These are phyloP conservation scores for Ettlia oleoabundans DNA, from an alignment of 139 green algal species.

Conservation along the genomic window DNA sequence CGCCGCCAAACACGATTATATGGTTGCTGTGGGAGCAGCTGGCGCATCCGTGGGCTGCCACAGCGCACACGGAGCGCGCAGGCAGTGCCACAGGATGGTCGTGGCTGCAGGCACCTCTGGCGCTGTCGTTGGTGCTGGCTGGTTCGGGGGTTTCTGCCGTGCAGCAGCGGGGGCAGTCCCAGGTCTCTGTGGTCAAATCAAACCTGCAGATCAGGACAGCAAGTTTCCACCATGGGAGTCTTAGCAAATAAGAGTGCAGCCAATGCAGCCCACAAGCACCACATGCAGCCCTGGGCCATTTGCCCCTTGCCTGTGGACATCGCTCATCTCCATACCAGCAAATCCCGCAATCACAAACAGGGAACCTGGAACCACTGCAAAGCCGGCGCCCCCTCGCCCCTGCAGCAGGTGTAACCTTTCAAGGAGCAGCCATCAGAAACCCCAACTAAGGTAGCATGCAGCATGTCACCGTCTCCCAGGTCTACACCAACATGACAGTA, in stretches of 20 bases:
- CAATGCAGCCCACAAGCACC: constrained; percentile 18
- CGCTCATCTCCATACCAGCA: constrained; percentile 42
- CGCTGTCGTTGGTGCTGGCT: neutral
- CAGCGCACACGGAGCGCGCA: constrained; percentile 57
- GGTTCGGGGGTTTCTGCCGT: too few relatives aligned
- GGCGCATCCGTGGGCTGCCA: constrained; percentile 35
- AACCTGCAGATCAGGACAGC: neutral
- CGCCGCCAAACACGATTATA: constrained; percentile 58
- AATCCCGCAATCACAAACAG: constrained; percentile 61
- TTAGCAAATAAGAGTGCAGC: neutral
- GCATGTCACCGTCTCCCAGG: too few relatives aligned
- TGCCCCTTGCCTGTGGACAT: neutral
- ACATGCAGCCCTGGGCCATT: too few relatives aligned
- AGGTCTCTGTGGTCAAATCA: constrained; percentile 25
- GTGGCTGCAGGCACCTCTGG: neutral
- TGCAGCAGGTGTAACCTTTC: too few relatives aligned
- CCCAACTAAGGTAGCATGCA: too few relatives aligned
- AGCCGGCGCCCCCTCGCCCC: constrained; percentile 37
- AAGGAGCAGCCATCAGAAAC: too few relatives aligned
- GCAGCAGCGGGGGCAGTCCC: constrained; percentile 39
- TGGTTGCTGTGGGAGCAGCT: constrained; percentile 33
- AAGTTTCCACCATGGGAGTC: too few relatives aligned
- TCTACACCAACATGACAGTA: too few relatives aligned
- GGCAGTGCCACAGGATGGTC: constrained; percentile 5
- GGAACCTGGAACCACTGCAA: constrained; percentile 7